These are phyloP conservation scores for Tilletia setariae DNA, from an alignment of 1,284 basidiomycete genomes.

Conservation along the genomic window DNA sequence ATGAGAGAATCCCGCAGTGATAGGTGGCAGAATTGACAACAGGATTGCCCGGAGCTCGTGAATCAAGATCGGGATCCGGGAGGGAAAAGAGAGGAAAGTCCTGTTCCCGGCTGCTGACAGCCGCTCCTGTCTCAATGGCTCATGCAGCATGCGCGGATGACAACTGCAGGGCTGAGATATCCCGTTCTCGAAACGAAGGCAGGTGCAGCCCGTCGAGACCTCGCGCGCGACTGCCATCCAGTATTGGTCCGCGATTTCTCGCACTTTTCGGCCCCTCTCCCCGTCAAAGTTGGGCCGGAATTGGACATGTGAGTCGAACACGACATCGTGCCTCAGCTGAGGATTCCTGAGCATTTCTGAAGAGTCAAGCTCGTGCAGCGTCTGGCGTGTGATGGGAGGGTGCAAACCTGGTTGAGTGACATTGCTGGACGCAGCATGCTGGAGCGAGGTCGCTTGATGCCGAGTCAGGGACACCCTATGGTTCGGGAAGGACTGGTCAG, in stretches of 20 bases:
- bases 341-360: conserved; percentile 80
- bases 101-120: conserved; percentile 26
- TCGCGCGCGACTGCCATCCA: conserved; percentile 79
- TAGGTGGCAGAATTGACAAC: conserved; percentile 68
- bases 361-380: conserved; percentile 78
- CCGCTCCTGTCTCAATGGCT: background rate
- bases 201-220: conserved; percentile 76
- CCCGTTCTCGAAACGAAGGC: conserved; percentile 65
- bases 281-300: conserved; percentile 56
- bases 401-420: conserved; percentile 61
- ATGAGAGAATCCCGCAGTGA: conserved; percentile 44
- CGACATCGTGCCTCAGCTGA: conserved; percentile 84
- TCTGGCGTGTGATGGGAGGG: conserved; percentile 77
- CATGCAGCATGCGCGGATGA: conserved; percentile 17
- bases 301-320: conserved; percentile 64
- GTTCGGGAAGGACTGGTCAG: too few species aligned
- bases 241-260: conserved; percentile 72
- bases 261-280: conserved; percentile 66
- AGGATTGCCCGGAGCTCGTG: conserved; percentile 76
- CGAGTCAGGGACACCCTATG: too few species aligned
- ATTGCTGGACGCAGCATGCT: too few species aligned
- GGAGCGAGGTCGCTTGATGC: too few species aligned
- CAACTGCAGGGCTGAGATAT: conserved; percentile 52
- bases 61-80: conserved; percentile 71
- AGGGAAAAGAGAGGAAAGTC: conserved; percentile 58